Conservation (phyloP, 2,329 filamentous ascomycete genomes). For the Verticillium dahliae region DNA sequence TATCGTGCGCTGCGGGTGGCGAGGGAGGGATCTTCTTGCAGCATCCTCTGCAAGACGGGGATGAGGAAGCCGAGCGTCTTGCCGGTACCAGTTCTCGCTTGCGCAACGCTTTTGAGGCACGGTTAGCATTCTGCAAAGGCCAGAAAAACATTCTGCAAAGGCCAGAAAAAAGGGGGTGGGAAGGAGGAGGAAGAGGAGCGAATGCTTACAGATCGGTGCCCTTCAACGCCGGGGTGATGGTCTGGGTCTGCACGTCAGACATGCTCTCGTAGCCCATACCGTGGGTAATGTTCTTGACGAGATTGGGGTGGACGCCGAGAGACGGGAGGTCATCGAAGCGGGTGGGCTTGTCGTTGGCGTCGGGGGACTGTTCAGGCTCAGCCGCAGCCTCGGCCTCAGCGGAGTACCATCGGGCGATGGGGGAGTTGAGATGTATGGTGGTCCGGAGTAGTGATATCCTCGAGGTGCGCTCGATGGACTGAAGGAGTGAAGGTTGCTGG, state of each 20-base stretch:
- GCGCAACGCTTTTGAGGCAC: constrained; percentile 60
- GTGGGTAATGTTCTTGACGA: constrained; percentile 63
- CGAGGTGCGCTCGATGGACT: constrained; percentile 6
- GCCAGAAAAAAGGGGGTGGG: no score
- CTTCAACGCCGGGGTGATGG: constrained; percentile 72
- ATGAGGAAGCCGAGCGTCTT: constrained; percentile 93
- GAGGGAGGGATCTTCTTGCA: constrained; percentile 56
- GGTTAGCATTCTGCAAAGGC: neutral
- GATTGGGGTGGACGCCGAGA: constrained; percentile 51
- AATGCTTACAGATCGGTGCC: constrained; percentile 72
- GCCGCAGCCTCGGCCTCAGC: constrained; percentile 26
- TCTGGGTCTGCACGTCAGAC: constrained; percentile 86
- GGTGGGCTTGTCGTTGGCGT: constrained; percentile 19
- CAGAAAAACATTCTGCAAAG: neutral
- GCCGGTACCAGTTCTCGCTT: constrained; percentile 94
- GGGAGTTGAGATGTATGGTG: constrained; percentile 4
- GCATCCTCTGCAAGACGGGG: constrained; percentile 74
- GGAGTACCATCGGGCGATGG: constrained; percentile 28
- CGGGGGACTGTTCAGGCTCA: constrained; percentile 7
- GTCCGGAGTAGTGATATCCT: constrained; percentile 4
- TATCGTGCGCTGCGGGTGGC: constrained; percentile 33
- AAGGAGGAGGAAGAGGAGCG: neutral
- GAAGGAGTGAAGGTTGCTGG: constrained; percentile 7
- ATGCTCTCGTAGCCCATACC: constrained; percentile 75
- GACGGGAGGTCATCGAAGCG: constrained; percentile 37